Evolutionary conservation across 371 early-diverging fungal genomes (phyloP).

Genomic region (Lichtheimia hyalospora): DNA sequence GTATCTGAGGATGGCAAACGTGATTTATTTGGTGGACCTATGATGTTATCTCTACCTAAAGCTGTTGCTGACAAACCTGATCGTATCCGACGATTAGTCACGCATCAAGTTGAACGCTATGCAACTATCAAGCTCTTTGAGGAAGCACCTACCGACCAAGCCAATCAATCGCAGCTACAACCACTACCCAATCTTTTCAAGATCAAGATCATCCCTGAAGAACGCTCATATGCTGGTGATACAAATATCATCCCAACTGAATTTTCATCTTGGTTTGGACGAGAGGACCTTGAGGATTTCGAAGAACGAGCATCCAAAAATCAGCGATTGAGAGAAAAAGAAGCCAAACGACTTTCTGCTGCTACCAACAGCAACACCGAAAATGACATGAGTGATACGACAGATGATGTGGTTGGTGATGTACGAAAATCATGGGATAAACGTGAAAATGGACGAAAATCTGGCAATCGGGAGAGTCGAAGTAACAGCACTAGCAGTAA

Average conservation of each 20-base stretch:
- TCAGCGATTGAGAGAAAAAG: neutral
- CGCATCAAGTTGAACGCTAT: constrained; percentile 16
- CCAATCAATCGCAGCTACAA: constrained; percentile 12
- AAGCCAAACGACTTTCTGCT: neutral
- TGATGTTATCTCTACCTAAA: constrained; percentile 8
- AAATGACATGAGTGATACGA: neutral
- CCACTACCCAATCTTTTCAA: constrained; percentile 17
- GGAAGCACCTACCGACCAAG: constrained; percentile 7
- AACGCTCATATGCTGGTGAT: neutral
- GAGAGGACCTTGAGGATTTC: constrained; percentile 34
- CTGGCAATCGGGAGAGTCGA: neutral
- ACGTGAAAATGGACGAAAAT: too few species aligned
- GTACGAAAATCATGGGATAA: neutral
- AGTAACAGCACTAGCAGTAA: neutral
- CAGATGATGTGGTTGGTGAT: neutral
- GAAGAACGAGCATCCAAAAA: neutral
- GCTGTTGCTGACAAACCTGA: constrained; percentile 4
- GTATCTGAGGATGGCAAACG: neutral
- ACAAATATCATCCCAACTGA: constrained; percentile 1
- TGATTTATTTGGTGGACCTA: constrained; percentile 11
- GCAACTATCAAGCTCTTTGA: constrained; percentile 17
- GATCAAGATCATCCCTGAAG: constrained; percentile 18
- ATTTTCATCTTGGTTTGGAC: constrained; percentile 90
- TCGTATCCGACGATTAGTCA: constrained; percentile 12
- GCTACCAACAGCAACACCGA: neutral